phyloP scores from a whole-genome alignment of 208 protist species.

The Lotmaria passim region DNA sequence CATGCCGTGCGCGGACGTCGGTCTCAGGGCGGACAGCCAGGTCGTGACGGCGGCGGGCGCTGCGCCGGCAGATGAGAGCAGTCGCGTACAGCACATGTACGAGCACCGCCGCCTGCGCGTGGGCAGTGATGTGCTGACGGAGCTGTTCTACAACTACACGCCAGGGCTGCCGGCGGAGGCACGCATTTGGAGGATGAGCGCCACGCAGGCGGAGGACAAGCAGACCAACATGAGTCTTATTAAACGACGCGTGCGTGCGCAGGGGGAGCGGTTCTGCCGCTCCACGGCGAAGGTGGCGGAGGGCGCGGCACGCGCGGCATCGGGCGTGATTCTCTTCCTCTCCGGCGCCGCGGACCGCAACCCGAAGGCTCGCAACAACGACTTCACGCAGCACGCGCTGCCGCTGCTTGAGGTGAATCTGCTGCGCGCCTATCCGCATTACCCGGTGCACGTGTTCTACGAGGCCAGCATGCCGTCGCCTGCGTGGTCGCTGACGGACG shows the following conservation, averaged over 20 bases:
- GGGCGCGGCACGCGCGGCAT: background rate
- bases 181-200: background rate
- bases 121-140: background rate
- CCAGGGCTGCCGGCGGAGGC: constrained; percentile 2
- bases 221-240: background rate
- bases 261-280: constrained; percentile 8
- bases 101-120: background rate
- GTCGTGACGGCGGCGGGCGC: background rate
- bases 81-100: background rate
- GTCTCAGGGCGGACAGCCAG: background rate
- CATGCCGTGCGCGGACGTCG: constrained; percentile 15
- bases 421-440: constrained; percentile 4
- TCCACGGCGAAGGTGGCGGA: background rate
- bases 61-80: background rate
- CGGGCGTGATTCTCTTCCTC: constrained; percentile 20
- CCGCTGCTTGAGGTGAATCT: constrained; percentile 20
- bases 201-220: background rate
- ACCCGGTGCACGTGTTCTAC: constrained; percentile 29
- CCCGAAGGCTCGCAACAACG: background rate
- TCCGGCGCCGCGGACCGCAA: constrained; percentile 1
- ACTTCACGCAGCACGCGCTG: constrained; percentile 10
- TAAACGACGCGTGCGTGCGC: background rate
- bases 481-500: constrained; percentile 14
- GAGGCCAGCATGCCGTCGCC: background rate
- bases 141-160: constrained; percentile 17